phyloP scores from a whole-genome alignment of 805 yeast species.

The Kregervanrija delftensis region DNA sequence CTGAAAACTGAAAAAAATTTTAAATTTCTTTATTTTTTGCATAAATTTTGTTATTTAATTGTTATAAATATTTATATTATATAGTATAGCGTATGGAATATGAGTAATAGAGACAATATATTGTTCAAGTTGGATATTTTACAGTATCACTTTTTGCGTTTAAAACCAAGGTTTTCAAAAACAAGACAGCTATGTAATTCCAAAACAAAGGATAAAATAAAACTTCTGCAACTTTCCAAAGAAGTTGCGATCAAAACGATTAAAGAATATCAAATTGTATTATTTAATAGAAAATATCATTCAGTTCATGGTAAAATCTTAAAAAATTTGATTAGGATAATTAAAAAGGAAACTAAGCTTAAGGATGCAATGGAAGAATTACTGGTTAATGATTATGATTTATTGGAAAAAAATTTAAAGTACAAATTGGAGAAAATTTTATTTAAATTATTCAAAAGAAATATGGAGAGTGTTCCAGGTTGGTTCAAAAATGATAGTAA shows the following conservation, averaged over 20 bases:
- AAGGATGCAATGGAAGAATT: constrained; percentile 3
- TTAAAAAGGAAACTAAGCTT: constrained; percentile 18
- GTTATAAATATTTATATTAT: too few species aligned
- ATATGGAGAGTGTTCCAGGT: constrained; percentile 26
- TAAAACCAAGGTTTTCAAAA: constrained; percentile 43
- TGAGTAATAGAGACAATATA: constrained; percentile 26
- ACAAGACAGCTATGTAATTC: constrained; percentile 43
- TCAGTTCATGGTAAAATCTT: constrained; percentile 25
- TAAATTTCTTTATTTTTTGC: neutral
- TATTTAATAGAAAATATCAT: constrained; percentile 44
- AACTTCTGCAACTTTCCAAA: constrained; percentile 28
- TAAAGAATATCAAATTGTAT: constrained; percentile 34
- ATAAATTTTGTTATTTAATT: too few species aligned
- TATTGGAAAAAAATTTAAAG: constrained; percentile 8
- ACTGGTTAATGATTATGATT: neutral
- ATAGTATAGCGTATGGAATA: too few species aligned
- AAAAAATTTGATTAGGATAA: constrained; percentile 33
- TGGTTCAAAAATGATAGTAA: constrained; percentile 25
- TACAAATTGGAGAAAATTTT: constrained; percentile 16
- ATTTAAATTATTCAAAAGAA: constrained; percentile 6
- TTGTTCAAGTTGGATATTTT: constrained; percentile 51
- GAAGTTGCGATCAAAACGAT: constrained; percentile 42
- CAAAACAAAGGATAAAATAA: constrained; percentile 31
- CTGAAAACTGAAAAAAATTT: neutral
- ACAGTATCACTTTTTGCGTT: constrained; percentile 40